Conservation (phyloP, 108 stramenopile genomes). For the Chaetoceros tenuissimus region DNA sequence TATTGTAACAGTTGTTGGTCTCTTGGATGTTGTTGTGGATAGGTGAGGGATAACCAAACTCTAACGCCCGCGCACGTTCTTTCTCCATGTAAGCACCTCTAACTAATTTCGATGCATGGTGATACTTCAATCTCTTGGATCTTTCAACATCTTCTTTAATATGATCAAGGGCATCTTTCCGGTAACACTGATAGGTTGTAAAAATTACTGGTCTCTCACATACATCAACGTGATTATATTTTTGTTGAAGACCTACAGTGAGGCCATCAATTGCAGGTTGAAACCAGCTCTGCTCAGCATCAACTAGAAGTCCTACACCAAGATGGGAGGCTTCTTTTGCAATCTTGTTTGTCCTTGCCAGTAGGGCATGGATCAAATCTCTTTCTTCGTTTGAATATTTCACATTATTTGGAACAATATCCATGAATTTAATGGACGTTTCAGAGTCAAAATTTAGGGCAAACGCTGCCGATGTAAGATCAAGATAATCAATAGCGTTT, state of each 20-base stretch:
- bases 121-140: conserved; percentile 58
- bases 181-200: conserved; percentile 94
- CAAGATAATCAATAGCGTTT: conserved; percentile 71
- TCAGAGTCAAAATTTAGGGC: conserved; percentile 1
- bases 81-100: conserved; percentile 97
- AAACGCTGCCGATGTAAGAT: conserved; percentile 35
- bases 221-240: conserved; percentile 44
- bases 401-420: background rate
- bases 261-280: conserved; percentile 96
- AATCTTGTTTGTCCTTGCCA: conserved; percentile 48
- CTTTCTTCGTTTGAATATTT: conserved; percentile 68
- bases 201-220: conserved; percentile 64
- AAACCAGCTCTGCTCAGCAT: conserved; percentile 92
- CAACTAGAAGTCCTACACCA: conserved; percentile 86
- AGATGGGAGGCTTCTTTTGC: conserved; percentile 54
- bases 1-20: conserved; percentile 87
- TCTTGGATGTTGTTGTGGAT: conserved; percentile 76
- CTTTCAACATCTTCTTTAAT: conserved; percentile 77
- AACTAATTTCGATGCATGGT: conserved; percentile 93
- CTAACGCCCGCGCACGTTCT: conserved; percentile 72
- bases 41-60: conserved; percentile 42
- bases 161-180: conserved; percentile 64
- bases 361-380: conserved; percentile 66
- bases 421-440: background rate
- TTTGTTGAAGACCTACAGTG: conserved; percentile 64